phyloP scores from a whole-genome alignment of 2,329 filamentous ascomycete genomes.

The Penicillium sp. region DNA sequence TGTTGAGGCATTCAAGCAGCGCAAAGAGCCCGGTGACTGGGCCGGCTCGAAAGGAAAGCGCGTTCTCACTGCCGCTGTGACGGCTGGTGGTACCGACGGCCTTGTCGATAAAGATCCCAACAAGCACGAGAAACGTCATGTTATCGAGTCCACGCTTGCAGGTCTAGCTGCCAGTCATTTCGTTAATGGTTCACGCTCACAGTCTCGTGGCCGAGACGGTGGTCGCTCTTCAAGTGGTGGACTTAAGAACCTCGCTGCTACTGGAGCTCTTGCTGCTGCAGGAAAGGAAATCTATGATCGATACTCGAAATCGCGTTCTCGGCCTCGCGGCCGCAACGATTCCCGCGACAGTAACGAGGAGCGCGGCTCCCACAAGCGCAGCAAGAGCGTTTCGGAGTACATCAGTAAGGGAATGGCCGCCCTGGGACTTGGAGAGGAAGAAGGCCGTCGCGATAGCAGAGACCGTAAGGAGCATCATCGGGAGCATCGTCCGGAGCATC shows the following conservation, averaged over 20 bases:
- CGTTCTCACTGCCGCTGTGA: conserved; percentile 73
- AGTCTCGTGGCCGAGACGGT: conserved; percentile 57
- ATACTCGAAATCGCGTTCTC: conserved; percentile 33
- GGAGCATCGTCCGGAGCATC: conserved; percentile 6
- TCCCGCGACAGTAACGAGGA: conserved; percentile 45
- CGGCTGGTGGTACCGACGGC: conserved; percentile 77
- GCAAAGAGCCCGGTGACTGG: conserved; percentile 83
- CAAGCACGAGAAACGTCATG: conserved; percentile 67
- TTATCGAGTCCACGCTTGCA: conserved; percentile 78
- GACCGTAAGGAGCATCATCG: conserved; percentile 5
- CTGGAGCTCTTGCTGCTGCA: conserved; percentile 40
- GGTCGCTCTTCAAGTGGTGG: conserved; percentile 41
- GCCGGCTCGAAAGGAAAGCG: conserved; percentile 85
- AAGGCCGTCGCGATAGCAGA: conserved; percentile 17
- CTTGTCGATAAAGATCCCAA: conserved; percentile 60
- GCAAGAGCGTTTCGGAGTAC: conserved; percentile 41
- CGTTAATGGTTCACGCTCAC: conserved; percentile 63
- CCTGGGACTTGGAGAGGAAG: conserved; percentile 35
- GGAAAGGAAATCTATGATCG: conserved; percentile 41
- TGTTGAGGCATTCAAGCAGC: conserved; percentile 80
- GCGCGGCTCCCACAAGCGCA: conserved; percentile 35
- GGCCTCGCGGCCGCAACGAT: conserved; percentile 30
- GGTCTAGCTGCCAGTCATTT: conserved; percentile 78
- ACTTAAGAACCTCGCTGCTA: conserved; percentile 37
- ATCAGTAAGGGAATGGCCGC: conserved; percentile 39